Conservation (phyloP, 148 eudicot genomes). For the Chenopodium album region DNA sequence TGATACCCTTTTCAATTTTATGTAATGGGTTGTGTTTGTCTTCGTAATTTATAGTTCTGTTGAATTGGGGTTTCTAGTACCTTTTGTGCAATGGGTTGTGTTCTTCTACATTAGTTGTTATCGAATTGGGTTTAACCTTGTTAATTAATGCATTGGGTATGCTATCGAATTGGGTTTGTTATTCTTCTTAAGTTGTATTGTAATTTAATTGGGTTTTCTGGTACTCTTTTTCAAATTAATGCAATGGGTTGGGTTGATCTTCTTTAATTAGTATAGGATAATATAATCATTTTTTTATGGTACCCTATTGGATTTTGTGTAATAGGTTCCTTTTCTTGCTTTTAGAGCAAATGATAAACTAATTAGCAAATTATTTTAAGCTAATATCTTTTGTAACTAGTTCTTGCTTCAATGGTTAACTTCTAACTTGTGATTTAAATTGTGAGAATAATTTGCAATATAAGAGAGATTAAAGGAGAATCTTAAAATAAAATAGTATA, state of each 20-base stretch:
- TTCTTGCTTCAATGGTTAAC: too few species aligned
- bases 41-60: not conserved
- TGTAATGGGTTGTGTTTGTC: slow-evolving; percentile 5
- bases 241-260: not conserved
- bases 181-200: not conserved
- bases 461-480: too few species aligned
- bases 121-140: too few species aligned
- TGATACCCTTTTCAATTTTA: slow-evolving; percentile 20
- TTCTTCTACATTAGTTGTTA: too few species aligned
- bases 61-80: not conserved
- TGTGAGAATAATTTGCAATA: too few species aligned
- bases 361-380: too few species aligned
- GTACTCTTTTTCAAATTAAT: not conserved
- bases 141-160: too few species aligned
- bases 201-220: not conserved
- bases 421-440: too few species aligned
- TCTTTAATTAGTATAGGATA: not conserved
- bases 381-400: too few species aligned
- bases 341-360: too few species aligned
- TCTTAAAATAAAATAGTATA: too few species aligned
- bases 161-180: too few species aligned
- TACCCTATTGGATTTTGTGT: not conserved
- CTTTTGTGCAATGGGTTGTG: not conserved
- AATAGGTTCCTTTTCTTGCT: not conserved
- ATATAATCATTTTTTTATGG: not conserved